Evolutionary conservation across 2,329 filamentous ascomycete genomes (phyloP).

Genomic region (Tolypocladium guangdongense): DNA sequence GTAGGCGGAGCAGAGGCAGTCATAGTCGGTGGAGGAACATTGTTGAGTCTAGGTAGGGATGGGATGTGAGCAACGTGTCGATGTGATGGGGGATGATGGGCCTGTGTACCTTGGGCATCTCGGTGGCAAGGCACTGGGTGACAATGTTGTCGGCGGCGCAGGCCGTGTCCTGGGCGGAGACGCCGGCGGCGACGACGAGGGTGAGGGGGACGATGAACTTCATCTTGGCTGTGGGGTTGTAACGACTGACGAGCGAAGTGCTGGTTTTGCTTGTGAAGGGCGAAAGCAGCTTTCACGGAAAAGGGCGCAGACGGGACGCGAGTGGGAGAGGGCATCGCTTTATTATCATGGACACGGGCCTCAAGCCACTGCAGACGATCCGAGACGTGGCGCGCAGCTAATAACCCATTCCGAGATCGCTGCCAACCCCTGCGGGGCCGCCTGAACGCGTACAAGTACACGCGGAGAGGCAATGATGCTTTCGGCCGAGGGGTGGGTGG

Average conservation of each 20-base stretch:
- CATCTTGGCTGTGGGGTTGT: conserved; percentile 22
- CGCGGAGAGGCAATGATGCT: background rate
- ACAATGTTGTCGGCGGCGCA: conserved; percentile 38
- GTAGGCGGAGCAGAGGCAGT: conserved; percentile 35
- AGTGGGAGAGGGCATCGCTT: background rate
- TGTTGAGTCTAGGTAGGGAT: conserved; percentile 17
- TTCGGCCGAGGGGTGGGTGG: background rate
- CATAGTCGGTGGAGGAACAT: conserved; percentile 31
- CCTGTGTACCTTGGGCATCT: conserved; percentile 23
- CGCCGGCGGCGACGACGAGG: conserved; percentile 24
- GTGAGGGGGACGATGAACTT: conserved; percentile 32
- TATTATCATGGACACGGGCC: background rate
- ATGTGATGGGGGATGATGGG: background rate
- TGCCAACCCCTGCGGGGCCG: background rate
- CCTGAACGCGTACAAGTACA: too few species aligned
- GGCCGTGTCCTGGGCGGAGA: conserved; percentile 18
- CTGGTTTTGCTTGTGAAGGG: background rate
- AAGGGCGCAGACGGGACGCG: background rate
- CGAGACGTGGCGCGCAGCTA: background rate
- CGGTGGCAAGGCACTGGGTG: conserved; percentile 28
- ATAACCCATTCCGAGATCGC: background rate
- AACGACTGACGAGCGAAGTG: background rate
- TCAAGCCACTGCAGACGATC: background rate
- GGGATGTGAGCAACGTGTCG: background rate
- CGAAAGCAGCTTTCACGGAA: background rate